These are phyloP conservation scores for Talaromyces adpressus DNA, from an alignment of 495 filamentous ascomycete genomes.

Conservation along the genomic window DNA sequence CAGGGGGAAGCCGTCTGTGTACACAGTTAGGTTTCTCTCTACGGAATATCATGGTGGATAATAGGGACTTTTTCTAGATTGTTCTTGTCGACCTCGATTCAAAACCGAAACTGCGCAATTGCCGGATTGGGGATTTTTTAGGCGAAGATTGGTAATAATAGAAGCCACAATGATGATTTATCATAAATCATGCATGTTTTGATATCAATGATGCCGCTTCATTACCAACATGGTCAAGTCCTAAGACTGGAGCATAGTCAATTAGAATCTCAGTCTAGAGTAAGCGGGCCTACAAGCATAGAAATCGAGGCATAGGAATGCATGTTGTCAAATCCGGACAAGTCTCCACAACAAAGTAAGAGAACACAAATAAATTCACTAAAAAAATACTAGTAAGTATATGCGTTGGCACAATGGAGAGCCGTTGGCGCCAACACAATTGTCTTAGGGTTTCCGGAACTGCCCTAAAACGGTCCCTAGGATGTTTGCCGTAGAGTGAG, in stretches of 20 bases:
- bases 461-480: background rate
- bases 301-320: background rate
- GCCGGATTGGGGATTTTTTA: background rate
- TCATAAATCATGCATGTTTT: background rate
- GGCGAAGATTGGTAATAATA: background rate
- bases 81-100: background rate
- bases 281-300: background rate
- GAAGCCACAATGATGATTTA: background rate
- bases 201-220: background rate
- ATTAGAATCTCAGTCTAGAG: background rate
- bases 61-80: background rate
- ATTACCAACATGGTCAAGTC: background rate
- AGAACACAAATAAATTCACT: background rate
- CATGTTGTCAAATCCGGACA: background rate
- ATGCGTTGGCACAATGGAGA: background rate
- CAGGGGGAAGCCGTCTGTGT: background rate
- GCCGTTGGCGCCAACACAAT: background rate
- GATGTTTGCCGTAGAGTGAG: background rate
- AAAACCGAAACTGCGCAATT: background rate
- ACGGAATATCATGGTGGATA: background rate
- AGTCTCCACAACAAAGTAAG: background rate
- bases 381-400: background rate
- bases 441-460: background rate
- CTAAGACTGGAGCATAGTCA: too few relatives aligned
- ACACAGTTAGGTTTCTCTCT: background rate